phyloP scores from a whole-genome alignment of 202 grass and related monocot species.

The Bolboschoenoplectus hybrid region DNA sequence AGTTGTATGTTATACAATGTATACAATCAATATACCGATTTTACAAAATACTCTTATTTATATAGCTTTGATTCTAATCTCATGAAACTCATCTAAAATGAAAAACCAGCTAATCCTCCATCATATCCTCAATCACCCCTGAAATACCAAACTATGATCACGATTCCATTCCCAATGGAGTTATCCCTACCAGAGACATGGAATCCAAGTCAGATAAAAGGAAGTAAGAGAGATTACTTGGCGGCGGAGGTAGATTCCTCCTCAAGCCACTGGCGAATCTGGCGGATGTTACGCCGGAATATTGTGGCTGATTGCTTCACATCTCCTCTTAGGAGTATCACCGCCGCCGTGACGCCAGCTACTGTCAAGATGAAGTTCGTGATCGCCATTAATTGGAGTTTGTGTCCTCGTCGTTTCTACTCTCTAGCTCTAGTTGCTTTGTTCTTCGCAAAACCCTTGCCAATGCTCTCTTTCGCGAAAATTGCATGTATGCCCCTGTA shows the following conservation, averaged over 20 bases:
- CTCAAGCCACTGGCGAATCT: conserved; percentile 86
- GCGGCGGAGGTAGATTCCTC: conserved; percentile 73
- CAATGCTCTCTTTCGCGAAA: neutral
- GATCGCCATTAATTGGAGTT: conserved; percentile 53
- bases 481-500: neutral
- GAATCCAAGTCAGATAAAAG: neutral
- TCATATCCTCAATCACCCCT: neutral
- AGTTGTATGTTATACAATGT: too few species aligned
- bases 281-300: conserved; percentile 83
- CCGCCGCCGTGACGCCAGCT: conserved; percentile 64
- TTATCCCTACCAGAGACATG: neutral
- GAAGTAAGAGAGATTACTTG: conserved; percentile 46
- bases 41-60: neutral
- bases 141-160: neutral
- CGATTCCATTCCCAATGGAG: neutral
- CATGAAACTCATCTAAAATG: neutral
- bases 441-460: conserved; percentile 40
- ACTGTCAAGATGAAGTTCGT: conserved; percentile 88
- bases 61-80: too few species aligned
- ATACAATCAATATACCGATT: too few species aligned
- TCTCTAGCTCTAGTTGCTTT: neutral
- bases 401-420: neutral
- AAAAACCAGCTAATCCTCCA: neutral
- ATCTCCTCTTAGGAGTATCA: conserved; percentile 80
- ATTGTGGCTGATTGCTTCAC: conserved; percentile 75